phyloP scores from a whole-genome alignment of 768 basidiomycete species.

The Pleurotus djamor region DNA sequence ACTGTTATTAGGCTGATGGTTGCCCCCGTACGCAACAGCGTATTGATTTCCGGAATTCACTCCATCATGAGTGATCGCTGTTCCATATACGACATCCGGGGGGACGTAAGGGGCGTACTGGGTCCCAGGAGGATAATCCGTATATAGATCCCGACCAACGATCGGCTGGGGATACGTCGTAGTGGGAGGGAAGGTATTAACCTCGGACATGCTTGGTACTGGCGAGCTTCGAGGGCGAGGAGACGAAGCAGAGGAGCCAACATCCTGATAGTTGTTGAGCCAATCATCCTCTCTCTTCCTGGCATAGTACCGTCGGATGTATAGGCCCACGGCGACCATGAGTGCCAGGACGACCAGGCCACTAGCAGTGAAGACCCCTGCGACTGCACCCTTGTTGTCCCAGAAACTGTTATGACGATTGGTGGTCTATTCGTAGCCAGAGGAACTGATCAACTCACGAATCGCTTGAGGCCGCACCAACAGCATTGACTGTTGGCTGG shows the following conservation, averaged over 20 bases:
- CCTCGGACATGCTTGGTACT: conserved; percentile 4
- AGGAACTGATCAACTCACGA: neutral
- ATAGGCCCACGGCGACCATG: conserved; percentile 16
- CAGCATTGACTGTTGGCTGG: neutral
- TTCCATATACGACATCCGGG: conserved; percentile 2
- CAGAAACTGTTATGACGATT: conserved; percentile 35
- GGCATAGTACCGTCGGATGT: conserved; percentile 3
- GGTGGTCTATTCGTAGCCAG: neutral
- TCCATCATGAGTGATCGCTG: conserved; percentile 6
- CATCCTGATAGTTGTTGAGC: conserved; percentile 7
- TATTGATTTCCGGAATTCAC: neutral
- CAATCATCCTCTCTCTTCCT: conserved; percentile 1
- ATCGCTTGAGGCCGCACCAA: neutral
- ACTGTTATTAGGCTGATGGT: neutral
- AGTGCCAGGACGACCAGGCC: conserved; percentile 31
- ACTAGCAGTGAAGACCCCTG: conserved; percentile 39
- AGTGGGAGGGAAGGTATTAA: neutral
- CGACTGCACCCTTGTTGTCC: conserved; percentile 42
- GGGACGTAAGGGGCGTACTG: conserved; percentile 3
- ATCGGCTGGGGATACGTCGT: conserved; percentile 9
- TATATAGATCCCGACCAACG: neutral
- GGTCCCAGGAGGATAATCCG: neutral
- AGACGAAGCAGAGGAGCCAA: neutral
- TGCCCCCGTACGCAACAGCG: neutral
- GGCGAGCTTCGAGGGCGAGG: neutral